Conservation (phyloP, 306 rosid species). For the Dryas octopetala region DNA sequence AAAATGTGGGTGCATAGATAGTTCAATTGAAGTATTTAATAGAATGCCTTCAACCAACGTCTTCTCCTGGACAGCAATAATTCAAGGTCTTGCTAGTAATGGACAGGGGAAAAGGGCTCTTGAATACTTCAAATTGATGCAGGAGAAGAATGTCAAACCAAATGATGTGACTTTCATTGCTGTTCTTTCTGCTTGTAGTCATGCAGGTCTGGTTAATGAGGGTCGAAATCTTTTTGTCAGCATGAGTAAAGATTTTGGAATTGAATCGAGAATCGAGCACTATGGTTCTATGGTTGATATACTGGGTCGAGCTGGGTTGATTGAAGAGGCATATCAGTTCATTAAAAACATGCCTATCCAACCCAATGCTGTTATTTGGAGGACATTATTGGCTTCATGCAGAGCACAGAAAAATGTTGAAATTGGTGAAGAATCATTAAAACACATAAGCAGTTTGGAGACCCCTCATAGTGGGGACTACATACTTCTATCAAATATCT, state of each 20-base stretch:
- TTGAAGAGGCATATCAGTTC: conserved; percentile 54
- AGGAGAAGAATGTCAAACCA: conserved; percentile 40
- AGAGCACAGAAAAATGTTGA: conserved; percentile 47
- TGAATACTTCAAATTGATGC: conserved; percentile 47
- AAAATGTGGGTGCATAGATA: conserved; percentile 55
- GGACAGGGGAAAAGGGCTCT: conserved; percentile 56
- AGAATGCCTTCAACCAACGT: conserved; percentile 44
- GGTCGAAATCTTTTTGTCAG: conserved; percentile 47
- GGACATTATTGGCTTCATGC: conserved; percentile 64
- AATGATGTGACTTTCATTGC: conserved; percentile 60
- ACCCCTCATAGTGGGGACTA: conserved; percentile 61
- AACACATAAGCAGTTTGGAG: conserved; percentile 41
- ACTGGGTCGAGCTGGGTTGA: conserved; percentile 59
- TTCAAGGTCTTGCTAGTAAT: conserved; percentile 65
- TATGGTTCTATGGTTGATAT: conserved; percentile 73
- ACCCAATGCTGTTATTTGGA: conserved; percentile 63
- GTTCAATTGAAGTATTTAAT: conserved; percentile 48
- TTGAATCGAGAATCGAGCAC: conserved; percentile 58
- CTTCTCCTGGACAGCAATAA: conserved; percentile 57
- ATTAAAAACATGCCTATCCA: conserved; percentile 47
- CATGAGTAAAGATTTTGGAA: conserved; percentile 47
- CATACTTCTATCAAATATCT: conserved; percentile 57
- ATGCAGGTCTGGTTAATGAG: conserved; percentile 53
- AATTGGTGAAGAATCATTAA: conserved; percentile 52
- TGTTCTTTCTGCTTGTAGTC: conserved; percentile 57